Evolutionary conservation across 2,329 filamentous ascomycete species (phyloP), one percentile per base, ranked within the genome.

Genomic region (Phaeosphaeria sp.): DNA sequence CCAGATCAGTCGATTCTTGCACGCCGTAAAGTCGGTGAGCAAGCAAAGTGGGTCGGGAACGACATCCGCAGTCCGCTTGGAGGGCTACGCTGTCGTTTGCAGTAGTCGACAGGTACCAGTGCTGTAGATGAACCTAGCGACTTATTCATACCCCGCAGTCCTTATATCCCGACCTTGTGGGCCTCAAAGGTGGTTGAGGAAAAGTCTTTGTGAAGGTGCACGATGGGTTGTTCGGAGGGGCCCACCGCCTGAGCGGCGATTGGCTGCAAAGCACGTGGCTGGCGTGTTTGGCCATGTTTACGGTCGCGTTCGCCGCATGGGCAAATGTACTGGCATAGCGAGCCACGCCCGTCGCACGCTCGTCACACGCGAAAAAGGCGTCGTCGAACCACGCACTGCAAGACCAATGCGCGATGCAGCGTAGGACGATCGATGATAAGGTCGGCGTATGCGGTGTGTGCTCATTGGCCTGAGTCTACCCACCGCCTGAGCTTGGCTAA

Each of bases 391-490:
- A 45, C 49, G 45, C 25, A 25, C 49, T 27, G 24, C 22, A 25
- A 24, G 39, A 51, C 17, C 36, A 22, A 51, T 43, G 20, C 20
- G 17, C 48, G 48, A 51, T 33, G 39, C 22, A 39, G 47, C 30
- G 30, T 33, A 20, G n/a, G 18, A 13, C 30, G 45, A 27, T 33
- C 45, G 25, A n/a, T 24, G 22, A 47, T 47, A n/a, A 13, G 45
- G 22, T 1, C n/a, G 7, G 45, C 11, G 11, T 27, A 27, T 47
- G 21, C 44, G 21, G 24, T 47, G 62, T 42, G 55, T 53, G 58
- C 51, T 53, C 57, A 49, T 55, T 61, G 61, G 61, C 45, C 59
- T 59, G 15, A 39, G 52, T 53, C 30, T 54, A 57, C n/a, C n/a
- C n/a, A n/a, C n/a, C n/a, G n/a, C n/a, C n/a, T n/a, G n/a, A n/a